Percentiles rank a stretch among this genome's conserved stretches.
These are phyloP conservation scores for Mesembryanthemum crystallinum DNA, from an alignment of 148 eudicot species.

Conservation along the genomic window DNA sequence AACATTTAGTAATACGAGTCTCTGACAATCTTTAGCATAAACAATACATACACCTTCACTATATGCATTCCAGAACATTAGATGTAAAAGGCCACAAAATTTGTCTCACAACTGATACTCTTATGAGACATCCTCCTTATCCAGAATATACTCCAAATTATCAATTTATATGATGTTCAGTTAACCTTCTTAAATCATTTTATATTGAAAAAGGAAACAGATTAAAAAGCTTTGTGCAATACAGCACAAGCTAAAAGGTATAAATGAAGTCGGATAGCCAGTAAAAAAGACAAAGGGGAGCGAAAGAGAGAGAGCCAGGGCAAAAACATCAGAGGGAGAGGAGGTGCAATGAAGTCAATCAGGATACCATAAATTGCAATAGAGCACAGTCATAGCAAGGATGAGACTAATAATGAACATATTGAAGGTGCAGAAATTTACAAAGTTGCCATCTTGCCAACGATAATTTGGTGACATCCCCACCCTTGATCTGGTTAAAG, in stretches of 20 bases:
- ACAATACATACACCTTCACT: no score
- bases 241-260: neutral
- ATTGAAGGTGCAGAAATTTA: neutral
- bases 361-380: slow-evolving; percentile 1
- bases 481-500: no score
- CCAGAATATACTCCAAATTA: neutral
- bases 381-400: no score
- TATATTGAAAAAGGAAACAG: neutral
- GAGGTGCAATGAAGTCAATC: neutral
- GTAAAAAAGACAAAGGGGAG: neutral
- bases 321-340: neutral
- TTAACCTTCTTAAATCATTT: neutral
- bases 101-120: neutral
- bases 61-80: neutral
- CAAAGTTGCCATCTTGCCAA: no score
- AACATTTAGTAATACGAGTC: neutral
- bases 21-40: neutral
- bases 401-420: no score
- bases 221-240: no score
- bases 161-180: neutral
- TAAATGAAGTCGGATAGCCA: neutral
- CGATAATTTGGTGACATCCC: no score
- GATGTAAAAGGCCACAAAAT: neutral
- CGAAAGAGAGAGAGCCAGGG: neutral
- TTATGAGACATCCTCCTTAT: neutral